Evolutionary conservation across 2,329 filamentous ascomycete species (phyloP).

Genomic region (Incumbomyces lentus): DNA sequence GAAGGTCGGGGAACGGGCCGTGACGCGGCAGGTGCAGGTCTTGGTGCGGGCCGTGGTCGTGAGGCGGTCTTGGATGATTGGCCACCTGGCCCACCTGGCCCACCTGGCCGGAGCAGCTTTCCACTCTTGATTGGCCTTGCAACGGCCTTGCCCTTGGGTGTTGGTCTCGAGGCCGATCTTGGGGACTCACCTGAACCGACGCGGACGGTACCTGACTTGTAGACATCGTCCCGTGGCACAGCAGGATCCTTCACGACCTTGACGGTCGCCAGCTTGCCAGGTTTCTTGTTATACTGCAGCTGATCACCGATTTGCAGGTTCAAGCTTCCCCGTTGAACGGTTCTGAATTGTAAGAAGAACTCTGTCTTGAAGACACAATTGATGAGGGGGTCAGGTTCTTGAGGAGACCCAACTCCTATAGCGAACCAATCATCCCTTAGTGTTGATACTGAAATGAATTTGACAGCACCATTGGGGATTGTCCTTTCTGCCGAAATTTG

Average conservation of each 20-base stretch:
- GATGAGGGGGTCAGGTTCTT: constrained; percentile 86
- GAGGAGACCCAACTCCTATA: constrained; percentile 74
- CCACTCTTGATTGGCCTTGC: constrained; percentile 86
- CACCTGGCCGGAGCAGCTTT: constrained; percentile 82
- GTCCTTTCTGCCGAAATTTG: constrained; percentile 72
- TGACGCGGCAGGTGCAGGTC: constrained; percentile 7
- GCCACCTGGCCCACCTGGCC: constrained; percentile 58
- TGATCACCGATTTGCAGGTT: constrained; percentile 71
- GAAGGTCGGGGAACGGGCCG: constrained; percentile 28
- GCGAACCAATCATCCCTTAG: constrained; percentile 96
- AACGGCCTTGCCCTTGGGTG: constrained; percentile 76
- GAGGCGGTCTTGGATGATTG: constrained; percentile 61
- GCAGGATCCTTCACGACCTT: constrained; percentile 85
- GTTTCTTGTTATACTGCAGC: constrained; percentile 97
- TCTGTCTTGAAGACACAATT: constrained; percentile 96
- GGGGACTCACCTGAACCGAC: constrained; percentile 75
- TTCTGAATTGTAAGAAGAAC: constrained; percentile 84
- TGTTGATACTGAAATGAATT: constrained; percentile 70
- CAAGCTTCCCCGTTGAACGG: constrained; percentile 66
- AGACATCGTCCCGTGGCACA: constrained; percentile 61
- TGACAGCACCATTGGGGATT: constrained; percentile 76
- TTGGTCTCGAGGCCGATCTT: constrained; percentile 71
- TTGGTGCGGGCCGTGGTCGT: constrained; percentile 29
- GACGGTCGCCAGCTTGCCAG: constrained; percentile 77
- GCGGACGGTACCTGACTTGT: constrained; percentile 89